Evolutionary conservation across 208 protist species (phyloP), one percentile per base, ranked within the genome.

Genomic region (Crithidia sp.): DNA sequence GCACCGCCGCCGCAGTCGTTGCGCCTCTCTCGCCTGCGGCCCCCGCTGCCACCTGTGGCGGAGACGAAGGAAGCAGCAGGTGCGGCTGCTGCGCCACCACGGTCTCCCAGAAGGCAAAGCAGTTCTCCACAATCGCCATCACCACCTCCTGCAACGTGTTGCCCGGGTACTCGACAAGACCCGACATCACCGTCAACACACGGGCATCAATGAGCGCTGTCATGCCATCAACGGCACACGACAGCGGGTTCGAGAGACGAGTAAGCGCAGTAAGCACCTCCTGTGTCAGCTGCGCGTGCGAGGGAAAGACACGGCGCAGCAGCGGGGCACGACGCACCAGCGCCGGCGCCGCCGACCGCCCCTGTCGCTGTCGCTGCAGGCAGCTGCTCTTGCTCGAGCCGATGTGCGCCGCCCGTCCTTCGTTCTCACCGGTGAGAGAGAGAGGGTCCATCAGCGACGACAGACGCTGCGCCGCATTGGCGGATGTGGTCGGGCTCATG

Each of bases 381-480:
- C 59, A 60, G 60, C 69, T 74, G 59, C 69, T 67, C 60, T 74
- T 74, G 69, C 69, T 74, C 16, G 49, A 74, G 47, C 36, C 69
- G 60, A 53, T 14, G 37, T 19, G 47, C 17, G 56, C 16, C 6
- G 59, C 13, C 2, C 56, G 6, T 0, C n/a, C 53, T 16, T 4
- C 50, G 19, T 43, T 56, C 43, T 52, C 14, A 17, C 13, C 56
- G 28, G 44, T 6, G n/a, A 55, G 14, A 13, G 55, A 41, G 7
- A 59, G 28, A 28, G 64, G 64, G 44, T 67, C 62, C 49, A 57
- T 57, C 45, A 57, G 14, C 1, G 49, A 40, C 4, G 62, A 57
- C 36, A 36, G 37, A 2, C 50, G 50, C 7, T 14, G 28, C 10
- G 45, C 36, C 9, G 45, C 49, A 13, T 4, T 4, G 50, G 16